Evolutionary conservation across 2,329 filamentous ascomycete genomes (phyloP).

Genomic region (Thelonectria olida): DNA sequence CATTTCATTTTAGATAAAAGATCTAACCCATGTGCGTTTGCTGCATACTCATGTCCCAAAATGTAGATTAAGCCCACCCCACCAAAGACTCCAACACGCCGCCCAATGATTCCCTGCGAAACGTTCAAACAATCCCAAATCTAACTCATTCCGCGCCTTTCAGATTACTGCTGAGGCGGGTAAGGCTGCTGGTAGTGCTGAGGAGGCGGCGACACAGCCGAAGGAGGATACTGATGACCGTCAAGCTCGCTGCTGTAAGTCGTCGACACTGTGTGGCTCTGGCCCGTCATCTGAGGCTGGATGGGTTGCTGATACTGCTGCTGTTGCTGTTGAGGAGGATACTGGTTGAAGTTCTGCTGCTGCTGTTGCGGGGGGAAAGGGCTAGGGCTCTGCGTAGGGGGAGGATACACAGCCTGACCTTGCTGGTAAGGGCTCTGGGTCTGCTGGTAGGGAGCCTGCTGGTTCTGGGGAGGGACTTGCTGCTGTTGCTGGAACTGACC

Average conservation of each 20-base stretch:
- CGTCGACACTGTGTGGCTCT: conserved; percentile 10
- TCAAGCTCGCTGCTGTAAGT: conserved; percentile 28
- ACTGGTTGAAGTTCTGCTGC: conserved; percentile 32
- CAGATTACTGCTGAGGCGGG: conserved; percentile 7
- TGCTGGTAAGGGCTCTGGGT: conserved; percentile 42
- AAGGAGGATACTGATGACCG: conserved; percentile 27
- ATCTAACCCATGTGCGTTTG: no score
- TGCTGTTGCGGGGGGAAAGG: conserved; percentile 32
- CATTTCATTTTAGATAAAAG: no score
- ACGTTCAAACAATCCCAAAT: no score
- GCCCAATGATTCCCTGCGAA: neutral
- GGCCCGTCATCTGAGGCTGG: conserved; percentile 11
- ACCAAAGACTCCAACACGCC: conserved; percentile 13
- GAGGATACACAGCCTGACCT: conserved; percentile 38
- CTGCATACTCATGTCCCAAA: no score
- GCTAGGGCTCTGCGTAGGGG: conserved; percentile 21
- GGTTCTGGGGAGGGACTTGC: conserved; percentile 25
- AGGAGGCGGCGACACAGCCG: conserved; percentile 29
- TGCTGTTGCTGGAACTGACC: conserved; percentile 27
- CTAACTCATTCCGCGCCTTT: neutral
- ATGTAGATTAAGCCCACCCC: neutral
- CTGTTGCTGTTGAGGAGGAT: conserved; percentile 35
- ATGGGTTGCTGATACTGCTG: conserved; percentile 32
- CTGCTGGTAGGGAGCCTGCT: conserved; percentile 28
- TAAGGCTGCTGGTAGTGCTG: conserved; percentile 33